Evolutionary conservation across 2,329 filamentous ascomycete genomes (phyloP).

Genomic region (Teratosphaeria destructans): DNA sequence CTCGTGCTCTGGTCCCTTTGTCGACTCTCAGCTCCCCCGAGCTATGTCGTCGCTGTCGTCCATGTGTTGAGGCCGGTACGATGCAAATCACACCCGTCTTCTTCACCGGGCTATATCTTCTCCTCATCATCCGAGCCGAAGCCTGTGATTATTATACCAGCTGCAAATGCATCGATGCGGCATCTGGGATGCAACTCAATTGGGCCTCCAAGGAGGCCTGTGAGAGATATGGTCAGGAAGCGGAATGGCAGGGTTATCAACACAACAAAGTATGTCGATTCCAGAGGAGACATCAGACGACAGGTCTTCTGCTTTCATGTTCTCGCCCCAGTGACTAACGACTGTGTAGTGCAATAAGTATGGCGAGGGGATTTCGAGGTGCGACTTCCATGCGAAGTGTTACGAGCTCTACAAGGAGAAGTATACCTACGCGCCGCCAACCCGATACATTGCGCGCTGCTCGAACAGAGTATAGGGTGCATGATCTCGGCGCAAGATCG

Average conservation of each 20-base stretch:
- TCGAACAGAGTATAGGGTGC: background rate
- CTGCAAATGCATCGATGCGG: background rate
- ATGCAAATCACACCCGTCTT: background rate
- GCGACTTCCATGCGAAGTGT: background rate
- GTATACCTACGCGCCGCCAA: background rate
- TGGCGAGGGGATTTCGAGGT: background rate
- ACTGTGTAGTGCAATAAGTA: background rate
- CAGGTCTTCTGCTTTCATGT: too few species aligned
- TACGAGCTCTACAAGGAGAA: background rate
- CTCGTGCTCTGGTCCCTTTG: too few species aligned
- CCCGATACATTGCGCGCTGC: background rate
- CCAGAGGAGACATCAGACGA: too few species aligned
- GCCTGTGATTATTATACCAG: background rate
- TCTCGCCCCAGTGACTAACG: background rate
- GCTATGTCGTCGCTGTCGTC: too few species aligned
- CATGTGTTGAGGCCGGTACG: background rate
- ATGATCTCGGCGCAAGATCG: background rate
- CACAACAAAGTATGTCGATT: background rate
- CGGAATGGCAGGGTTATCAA: background rate
- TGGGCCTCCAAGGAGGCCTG: background rate
- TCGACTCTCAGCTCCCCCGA: too few species aligned
- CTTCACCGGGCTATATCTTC: background rate
- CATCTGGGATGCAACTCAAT: background rate
- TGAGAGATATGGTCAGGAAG: background rate
- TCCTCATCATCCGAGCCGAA: background rate